These are phyloP conservation scores for Penicillium daleae DNA, from an alignment of 495 filamentous ascomycete genomes.

Conservation along the genomic window DNA sequence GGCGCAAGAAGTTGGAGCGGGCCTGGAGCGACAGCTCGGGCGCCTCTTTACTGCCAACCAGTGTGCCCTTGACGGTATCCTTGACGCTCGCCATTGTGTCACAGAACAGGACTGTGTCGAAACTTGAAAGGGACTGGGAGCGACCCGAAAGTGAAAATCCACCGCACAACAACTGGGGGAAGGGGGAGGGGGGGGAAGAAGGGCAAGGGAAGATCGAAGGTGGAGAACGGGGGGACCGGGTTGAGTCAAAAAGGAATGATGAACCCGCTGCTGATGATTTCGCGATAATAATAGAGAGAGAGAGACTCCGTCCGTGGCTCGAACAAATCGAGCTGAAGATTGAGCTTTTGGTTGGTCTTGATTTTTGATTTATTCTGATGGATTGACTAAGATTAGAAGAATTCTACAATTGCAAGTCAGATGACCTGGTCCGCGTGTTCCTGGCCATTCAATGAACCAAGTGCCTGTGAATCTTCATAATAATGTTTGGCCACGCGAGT, in stretches of 20 bases:
- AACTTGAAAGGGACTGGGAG: too few relatives aligned
- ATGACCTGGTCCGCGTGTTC: neutral
- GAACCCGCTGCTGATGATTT: constrained; percentile 14
- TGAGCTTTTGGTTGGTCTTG: neutral
- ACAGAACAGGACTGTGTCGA: constrained; percentile 22
- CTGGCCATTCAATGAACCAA: neutral
- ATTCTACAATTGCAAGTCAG: neutral
- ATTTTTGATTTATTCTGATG: neutral
- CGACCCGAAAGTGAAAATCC: constrained; percentile 19
- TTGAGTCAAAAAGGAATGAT: constrained; percentile 37
- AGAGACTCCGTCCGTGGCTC: neutral
- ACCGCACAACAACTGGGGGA: constrained; percentile 22
- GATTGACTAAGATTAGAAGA: neutral
- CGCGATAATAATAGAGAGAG: constrained; percentile 19
- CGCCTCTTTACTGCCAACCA: constrained; percentile 68
- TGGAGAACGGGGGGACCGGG: constrained; percentile 24
- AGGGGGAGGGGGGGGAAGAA: constrained; percentile 18
- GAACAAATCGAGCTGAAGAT: constrained; percentile 7
- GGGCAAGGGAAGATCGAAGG: constrained; percentile 15
- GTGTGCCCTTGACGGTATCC: constrained; percentile 74
- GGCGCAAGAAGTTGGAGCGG: constrained; percentile 71
- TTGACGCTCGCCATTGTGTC: constrained; percentile 60
- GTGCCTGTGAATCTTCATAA: neutral
- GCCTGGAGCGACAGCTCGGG: constrained; percentile 69
- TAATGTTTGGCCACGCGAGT: constrained; percentile 21